Evolutionary conservation across 352 stramenopile genomes (phyloP).

Genomic region (Globisporangium sylvaticum): DNA sequence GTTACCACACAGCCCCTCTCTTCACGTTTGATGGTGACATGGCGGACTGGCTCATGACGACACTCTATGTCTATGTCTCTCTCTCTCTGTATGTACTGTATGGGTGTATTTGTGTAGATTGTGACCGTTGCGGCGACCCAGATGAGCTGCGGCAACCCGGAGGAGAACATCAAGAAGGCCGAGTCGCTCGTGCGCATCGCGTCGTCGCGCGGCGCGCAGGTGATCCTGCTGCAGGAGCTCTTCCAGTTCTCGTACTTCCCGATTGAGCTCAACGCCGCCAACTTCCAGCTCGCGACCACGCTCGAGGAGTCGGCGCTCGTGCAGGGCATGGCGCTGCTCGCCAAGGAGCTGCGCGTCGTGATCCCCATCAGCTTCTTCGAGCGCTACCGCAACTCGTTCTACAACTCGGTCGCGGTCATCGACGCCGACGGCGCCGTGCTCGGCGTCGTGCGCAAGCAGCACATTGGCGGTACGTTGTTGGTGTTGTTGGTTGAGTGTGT

Average conservation of each 20-base stretch:
- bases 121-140: slow-evolving; percentile 86
- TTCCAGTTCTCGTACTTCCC: slow-evolving; percentile 92
- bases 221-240: slow-evolving; percentile 90
- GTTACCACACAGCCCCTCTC: too few relatives aligned
- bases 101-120: slow-evolving; percentile 30
- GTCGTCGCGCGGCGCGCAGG: slow-evolving; percentile 79
- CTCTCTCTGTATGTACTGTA: not conserved
- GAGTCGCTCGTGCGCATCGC: slow-evolving; percentile 88
- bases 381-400: slow-evolving; percentile 87
- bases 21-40: not conserved
- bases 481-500: not conserved
- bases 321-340: slow-evolving; percentile 83
- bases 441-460: slow-evolving; percentile 86
- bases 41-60: not conserved
- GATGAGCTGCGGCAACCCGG: slow-evolving; percentile 82
- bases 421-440: slow-evolving; percentile 86
- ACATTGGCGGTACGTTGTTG: slow-evolving; percentile 82
- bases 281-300: slow-evolving; percentile 86
- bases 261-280: slow-evolving; percentile 85
- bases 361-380: slow-evolving; percentile 93
- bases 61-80: not conserved
- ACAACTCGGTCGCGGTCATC: slow-evolving; percentile 91
- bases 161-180: slow-evolving; percentile 90
- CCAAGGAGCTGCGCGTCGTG: slow-evolving; percentile 89
- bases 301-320: slow-evolving; percentile 82